Conservation (phyloP, 2,329 filamentous ascomycete genomes). For the Verticillium longisporum region DNA sequence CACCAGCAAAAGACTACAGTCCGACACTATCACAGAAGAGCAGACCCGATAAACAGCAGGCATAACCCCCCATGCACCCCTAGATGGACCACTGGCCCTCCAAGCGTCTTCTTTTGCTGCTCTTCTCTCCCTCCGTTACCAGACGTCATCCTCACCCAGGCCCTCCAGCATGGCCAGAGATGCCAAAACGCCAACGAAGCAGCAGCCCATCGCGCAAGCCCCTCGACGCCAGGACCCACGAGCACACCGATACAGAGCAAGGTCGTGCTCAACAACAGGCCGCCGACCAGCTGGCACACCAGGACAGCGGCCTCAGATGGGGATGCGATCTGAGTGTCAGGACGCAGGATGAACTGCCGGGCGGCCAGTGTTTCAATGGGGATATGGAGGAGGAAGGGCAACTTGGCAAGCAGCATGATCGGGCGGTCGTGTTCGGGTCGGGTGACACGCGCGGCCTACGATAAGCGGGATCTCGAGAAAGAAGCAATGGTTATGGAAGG, state of each 20-base stretch:
- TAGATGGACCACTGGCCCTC: constrained; percentile 40
- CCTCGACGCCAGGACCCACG: constrained; percentile 20
- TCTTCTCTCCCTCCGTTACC: constrained; percentile 8
- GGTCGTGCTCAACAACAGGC: constrained; percentile 36
- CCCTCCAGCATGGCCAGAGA: constrained; percentile 38
- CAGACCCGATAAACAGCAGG: constrained; percentile 22
- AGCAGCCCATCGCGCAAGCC: constrained; percentile 24
- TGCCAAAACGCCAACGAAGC: constrained; percentile 41
- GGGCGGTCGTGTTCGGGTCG: constrained; percentile 1
- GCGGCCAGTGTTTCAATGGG: constrained; percentile 35
- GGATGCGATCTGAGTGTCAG: constrained; percentile 32
- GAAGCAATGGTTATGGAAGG: too few relatives aligned
- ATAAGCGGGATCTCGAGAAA: too few relatives aligned
- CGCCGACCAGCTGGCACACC: constrained; percentile 40
- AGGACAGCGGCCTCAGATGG: constrained; percentile 32
- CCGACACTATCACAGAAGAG: constrained; percentile 7
- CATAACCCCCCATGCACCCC: constrained; percentile 31
- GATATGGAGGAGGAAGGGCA: constrained; percentile 30
- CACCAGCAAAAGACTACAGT: too few relatives aligned
- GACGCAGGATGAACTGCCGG: constrained; percentile 35
- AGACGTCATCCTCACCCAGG: constrained; percentile 24
- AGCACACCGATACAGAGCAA: constrained; percentile 32
- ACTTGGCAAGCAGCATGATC: constrained; percentile 14
- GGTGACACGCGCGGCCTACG: not conserved
- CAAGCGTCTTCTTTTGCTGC: constrained; percentile 23